Base-by-base conservation (phyloP, 2,329 filamentous ascomycete species). In the Talaromyces amestolkiae region DNA sequence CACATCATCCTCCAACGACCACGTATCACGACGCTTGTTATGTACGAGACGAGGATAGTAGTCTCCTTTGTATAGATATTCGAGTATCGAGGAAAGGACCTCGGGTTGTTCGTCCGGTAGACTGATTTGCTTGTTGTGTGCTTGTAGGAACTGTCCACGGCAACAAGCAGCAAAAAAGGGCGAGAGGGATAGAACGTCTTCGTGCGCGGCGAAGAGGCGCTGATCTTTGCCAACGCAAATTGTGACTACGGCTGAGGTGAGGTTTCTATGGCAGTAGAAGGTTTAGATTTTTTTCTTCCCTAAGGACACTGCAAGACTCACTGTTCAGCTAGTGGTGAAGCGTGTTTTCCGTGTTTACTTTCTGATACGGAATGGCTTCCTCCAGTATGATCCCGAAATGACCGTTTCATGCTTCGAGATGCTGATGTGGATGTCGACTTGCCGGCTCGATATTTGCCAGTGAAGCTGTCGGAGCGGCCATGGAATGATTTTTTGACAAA, bases 41-140 rank as follows among this genome's bases (percentile, higher is more conserved):
- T 92, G 91, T 71, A 96, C 76, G 81, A 97, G 85, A 78, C 92
- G 91, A 64, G 93, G 93, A 79, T 91, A 95, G 82, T 96, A 97
- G 85, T 96, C 93, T 70, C 91, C 92, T 84, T 96, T 96, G 89
- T 97, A 97, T 71, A 97, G 88, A 79, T 93, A 97, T 83, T 97
- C 93, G 82, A 97, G 92, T 74, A 97, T 84, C 75, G 90, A 93
- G 77, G 92, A 96, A 80, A 97, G 91, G 78, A 96, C 87, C 84
- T 96, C 93, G 71, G 93, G 92, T 83, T 96, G 80, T 77, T 88
- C 87, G 71, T 86, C 84, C 86, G 90, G 83, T 83, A 91, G 83
- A 87, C 89, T 79, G 86, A 92, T 87, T 87, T 91, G 86, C 83
- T 91, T 88, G 85, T 87, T 82, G 81, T 80, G 78, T 66, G 81